Evolutionary conservation across 768 basidiomycete genomes (phyloP).

Genomic region (Leccinum disarticulatum): DNA sequence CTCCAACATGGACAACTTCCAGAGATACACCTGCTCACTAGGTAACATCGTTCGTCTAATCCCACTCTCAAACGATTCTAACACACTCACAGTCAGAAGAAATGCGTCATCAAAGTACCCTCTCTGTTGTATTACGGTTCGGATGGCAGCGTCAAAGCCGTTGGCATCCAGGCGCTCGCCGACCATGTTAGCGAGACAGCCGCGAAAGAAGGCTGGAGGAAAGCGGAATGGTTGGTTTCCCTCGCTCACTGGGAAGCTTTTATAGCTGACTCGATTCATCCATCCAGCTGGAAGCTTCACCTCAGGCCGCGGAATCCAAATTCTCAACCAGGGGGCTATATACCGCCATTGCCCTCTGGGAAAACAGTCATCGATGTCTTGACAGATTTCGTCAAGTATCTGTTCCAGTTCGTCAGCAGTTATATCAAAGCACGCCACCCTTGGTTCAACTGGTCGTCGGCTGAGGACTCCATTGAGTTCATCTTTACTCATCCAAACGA

Average conservation of each 20-base stretch:
- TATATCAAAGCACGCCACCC: neutral
- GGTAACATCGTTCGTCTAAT: too few relatives aligned
- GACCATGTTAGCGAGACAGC: neutral
- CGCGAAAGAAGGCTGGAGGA: neutral
- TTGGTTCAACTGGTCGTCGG: neutral
- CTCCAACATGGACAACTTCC: too few relatives aligned
- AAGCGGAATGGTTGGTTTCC: neutral
- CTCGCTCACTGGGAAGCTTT: neutral
- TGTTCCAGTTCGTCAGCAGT: neutral
- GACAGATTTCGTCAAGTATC: neutral
- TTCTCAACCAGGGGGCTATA: neutral
- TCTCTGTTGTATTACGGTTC: neutral
- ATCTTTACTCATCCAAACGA: neutral
- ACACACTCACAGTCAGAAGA: constrained; percentile 16
- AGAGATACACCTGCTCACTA: too few relatives aligned
- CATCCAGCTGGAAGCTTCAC: neutral
- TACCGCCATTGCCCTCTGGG: neutral
- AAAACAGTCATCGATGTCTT: neutral
- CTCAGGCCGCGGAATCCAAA: neutral
- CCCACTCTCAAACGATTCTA: too few relatives aligned
- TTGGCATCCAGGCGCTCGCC: neutral
- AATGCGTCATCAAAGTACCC: neutral
- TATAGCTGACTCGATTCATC: neutral
- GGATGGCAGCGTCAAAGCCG: neutral
- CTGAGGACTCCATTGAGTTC: neutral